A percentile compares a stretch with the other conserved stretches of the same genome.
phyloP scores from a whole-genome alignment of 345 rosid genomes.

The Brassica rapa region DNA sequence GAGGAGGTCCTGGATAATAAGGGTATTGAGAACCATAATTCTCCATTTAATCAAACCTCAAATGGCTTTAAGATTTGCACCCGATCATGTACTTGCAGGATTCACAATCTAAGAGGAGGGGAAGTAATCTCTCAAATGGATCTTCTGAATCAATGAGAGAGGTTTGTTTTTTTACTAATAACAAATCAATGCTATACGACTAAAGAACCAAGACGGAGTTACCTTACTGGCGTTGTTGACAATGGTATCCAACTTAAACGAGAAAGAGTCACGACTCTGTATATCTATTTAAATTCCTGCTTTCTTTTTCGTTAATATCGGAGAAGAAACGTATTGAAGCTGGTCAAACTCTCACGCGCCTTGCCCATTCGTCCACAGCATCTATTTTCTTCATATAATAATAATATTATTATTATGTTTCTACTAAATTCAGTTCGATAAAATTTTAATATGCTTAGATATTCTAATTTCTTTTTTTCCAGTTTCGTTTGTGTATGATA shows the following conservation, averaged over 20 bases:
- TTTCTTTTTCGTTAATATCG: background rate
- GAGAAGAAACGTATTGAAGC: background rate
- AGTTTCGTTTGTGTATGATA: too few relatives aligned
- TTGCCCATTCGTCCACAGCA: background rate
- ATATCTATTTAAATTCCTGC: background rate
- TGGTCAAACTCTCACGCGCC: background rate
- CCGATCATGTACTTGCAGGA: background rate
- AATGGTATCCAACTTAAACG: background rate
- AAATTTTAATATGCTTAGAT: too few relatives aligned
- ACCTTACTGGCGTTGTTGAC: background rate
- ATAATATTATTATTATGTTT: too few relatives aligned
- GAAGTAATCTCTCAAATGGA: background rate
- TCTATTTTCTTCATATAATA: background rate
- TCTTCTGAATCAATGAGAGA: background rate
- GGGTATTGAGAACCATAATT: constrained; percentile 39
- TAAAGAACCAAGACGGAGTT: background rate
- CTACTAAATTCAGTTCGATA: too few relatives aligned
- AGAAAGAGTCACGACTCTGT: too few relatives aligned
- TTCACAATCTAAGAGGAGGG: background rate
- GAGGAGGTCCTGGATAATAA: constrained; percentile 40
- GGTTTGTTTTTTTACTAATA: background rate
- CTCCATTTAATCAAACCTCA: constrained; percentile 24
- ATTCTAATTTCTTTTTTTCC: too few relatives aligned
- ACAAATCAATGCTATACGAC: background rate
- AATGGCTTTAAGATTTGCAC: background rate